phyloP scores from a whole-genome alignment of 768 basidiomycete species.

The Termitomyces sp. region DNA sequence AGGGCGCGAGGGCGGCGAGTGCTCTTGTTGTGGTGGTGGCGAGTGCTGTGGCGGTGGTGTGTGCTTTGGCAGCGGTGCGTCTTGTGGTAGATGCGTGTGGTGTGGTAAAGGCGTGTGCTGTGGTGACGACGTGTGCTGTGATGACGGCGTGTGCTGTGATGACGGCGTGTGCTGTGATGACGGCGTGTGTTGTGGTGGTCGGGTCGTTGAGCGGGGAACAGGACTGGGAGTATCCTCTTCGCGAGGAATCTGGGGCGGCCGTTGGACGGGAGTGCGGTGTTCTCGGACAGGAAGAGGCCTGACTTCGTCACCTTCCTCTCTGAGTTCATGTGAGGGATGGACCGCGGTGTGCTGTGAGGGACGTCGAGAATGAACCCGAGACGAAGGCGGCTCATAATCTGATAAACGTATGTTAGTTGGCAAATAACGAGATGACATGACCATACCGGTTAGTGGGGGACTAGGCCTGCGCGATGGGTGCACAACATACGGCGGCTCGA shows the following conservation, averaged over 20 bases:
- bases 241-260: background rate
- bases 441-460: constrained; percentile 13
- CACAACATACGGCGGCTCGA: constrained; percentile 7
- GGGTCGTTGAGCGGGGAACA: constrained; percentile 1
- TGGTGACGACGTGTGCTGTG: too few relatives aligned
- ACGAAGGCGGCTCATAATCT: constrained; percentile 6
- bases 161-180: too few relatives aligned
- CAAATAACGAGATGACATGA: background rate
- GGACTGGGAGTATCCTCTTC: background rate
- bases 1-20: constrained; percentile 18
- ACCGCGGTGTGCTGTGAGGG: background rate
- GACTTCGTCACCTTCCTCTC: background rate
- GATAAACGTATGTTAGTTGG: background rate
- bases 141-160: too few relatives aligned
- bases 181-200: background rate
- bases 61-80: too few relatives aligned
- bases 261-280: constrained; percentile 4
- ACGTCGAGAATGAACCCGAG: constrained; percentile 1
- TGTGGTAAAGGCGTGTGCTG: too few relatives aligned
- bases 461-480: background rate
- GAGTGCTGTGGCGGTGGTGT: too few relatives aligned
- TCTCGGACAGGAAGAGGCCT: constrained; percentile 14
- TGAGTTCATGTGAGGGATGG: background rate
- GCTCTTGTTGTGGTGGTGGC: background rate
- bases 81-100: too few relatives aligned